Percentiles rank a stretch among this genome's conserved stretches.
These are phyloP conservation scores for Epicoccum sorghinum DNA, from an alignment of 2,329 filamentous ascomycete genomes.

Conservation along the genomic window DNA sequence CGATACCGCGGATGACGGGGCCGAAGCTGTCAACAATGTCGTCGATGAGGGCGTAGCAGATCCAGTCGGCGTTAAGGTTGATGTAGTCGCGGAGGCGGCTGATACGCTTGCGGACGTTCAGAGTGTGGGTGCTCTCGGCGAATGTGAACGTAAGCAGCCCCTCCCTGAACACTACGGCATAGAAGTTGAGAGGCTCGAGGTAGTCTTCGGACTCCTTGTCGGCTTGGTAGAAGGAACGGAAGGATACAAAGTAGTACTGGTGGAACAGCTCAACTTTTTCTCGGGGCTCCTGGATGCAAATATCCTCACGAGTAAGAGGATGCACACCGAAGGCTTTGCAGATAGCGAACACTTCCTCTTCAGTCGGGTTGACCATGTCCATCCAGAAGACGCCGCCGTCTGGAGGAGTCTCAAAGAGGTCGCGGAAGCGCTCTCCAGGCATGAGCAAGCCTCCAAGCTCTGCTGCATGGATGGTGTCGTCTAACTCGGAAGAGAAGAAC, in stretches of 20 bases:
- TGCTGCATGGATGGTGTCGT: slow-evolving; percentile 89
- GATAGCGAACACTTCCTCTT: slow-evolving; percentile 84
- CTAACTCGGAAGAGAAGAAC: slow-evolving; percentile 94
- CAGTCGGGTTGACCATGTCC: slow-evolving; percentile 87
- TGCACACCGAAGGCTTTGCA: slow-evolving; percentile 96
- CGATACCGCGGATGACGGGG: slow-evolving; percentile 84
- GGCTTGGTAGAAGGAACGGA: slow-evolving; percentile 87
- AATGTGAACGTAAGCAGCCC: slow-evolving; percentile 96
- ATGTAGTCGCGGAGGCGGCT: slow-evolving; percentile 93
- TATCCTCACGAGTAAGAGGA: slow-evolving; percentile 94
- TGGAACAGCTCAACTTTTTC: slow-evolving; percentile 99
- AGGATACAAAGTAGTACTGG: slow-evolving; percentile 97
- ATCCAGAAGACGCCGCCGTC: slow-evolving; percentile 97
- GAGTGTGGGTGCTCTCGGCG: slow-evolving; percentile 81
- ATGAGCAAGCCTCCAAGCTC: slow-evolving; percentile 88
- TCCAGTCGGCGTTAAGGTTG: slow-evolving; percentile 94
- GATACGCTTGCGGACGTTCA: slow-evolving; percentile 89
- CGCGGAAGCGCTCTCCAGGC: slow-evolving; percentile 86
- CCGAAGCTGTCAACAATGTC: slow-evolving; percentile 97
- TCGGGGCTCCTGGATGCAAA: slow-evolving; percentile 90
- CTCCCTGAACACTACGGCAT: slow-evolving; percentile 95
- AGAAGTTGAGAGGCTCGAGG: slow-evolving; percentile 93
- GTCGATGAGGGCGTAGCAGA: slow-evolving; percentile 97
- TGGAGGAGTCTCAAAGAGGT: slow-evolving; percentile 76
- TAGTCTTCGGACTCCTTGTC: slow-evolving; percentile 81